These are phyloP conservation scores for Pholiota conissans DNA, from an alignment of 768 basidiomycete species.

Conservation along the genomic window DNA sequence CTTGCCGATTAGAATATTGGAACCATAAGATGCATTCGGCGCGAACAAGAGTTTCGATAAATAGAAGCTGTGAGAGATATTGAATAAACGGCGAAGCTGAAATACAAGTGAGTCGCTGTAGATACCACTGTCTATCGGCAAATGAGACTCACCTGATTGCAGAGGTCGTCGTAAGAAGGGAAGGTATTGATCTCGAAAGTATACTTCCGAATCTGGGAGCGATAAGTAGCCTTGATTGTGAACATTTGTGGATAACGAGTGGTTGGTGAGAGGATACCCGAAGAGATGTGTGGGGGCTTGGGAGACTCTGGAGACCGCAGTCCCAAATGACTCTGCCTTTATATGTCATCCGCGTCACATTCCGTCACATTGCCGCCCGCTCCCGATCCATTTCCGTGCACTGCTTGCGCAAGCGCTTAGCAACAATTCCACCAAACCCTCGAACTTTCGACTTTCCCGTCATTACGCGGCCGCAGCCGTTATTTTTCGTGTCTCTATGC, in stretches of 20 bases:
- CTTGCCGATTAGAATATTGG: conserved; percentile 60
- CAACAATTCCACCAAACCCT: conserved; percentile 7
- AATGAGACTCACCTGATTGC: conserved; percentile 52
- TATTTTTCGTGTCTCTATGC: too few species aligned
- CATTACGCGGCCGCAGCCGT: conserved; percentile 3
- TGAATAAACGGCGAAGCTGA: conserved; percentile 73
- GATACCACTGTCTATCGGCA: conserved; percentile 1
- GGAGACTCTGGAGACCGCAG: conserved; percentile 13
- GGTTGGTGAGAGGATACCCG: neutral
- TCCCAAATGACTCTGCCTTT: conserved; percentile 19
- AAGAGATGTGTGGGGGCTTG: conserved; percentile 17
- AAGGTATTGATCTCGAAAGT: conserved; percentile 56
- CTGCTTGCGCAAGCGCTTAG: conserved; percentile 17
- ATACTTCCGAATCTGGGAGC: conserved; percentile 67
- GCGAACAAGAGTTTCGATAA: conserved; percentile 72
- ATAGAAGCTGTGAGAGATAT: conserved; percentile 57
- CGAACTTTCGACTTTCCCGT: conserved; percentile 8
- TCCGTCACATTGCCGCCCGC: conserved; percentile 19
- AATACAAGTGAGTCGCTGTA: conserved; percentile 24
- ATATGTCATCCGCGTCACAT: conserved; percentile 18
- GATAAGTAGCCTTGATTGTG: conserved; percentile 78
- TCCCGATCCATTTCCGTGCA: neutral
- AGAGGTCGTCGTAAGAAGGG: conserved; percentile 63
- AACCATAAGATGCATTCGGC: conserved; percentile 50
- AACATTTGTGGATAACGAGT: conserved; percentile 50